These are phyloP conservation scores for Globisporangium paroecandrum DNA, from an alignment of 352 stramenopile genomes.

Conservation along the genomic window DNA sequence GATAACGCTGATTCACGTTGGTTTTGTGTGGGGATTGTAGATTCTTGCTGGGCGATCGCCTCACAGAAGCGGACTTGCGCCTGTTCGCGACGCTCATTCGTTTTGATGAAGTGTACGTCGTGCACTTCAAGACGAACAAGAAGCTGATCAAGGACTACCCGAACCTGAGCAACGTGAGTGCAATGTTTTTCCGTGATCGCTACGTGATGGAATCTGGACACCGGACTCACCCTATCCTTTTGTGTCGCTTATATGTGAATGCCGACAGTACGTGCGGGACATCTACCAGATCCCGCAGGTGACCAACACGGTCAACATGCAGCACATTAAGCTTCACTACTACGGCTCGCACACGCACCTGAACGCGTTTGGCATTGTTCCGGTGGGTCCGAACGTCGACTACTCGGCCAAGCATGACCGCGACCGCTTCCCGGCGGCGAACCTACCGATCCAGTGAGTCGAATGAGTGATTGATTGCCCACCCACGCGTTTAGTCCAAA, in stretches of 20 bases:
- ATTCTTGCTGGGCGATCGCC: conserved; percentile 54
- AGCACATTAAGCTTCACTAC: conserved; percentile 97
- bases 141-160: conserved; percentile 86
- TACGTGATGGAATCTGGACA: background rate
- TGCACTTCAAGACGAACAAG: conserved; percentile 89
- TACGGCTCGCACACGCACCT: conserved; percentile 92
- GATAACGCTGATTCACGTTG: background rate
- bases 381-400: conserved; percentile 65
- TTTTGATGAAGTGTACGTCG: conserved; percentile 83
- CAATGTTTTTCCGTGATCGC: background rate
- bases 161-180: conserved; percentile 77
- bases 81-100: conserved; percentile 81
- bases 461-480: background rate
- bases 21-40: conserved; percentile 8
- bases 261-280: conserved; percentile 59
- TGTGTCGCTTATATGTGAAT: conserved; percentile 10
- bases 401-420: conserved; percentile 62
- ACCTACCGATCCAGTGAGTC: conserved; percentile 27
- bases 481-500: background rate
- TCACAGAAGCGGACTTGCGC: conserved; percentile 80
- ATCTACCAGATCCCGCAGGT: conserved; percentile 94
- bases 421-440: conserved; percentile 44
- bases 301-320: conserved; percentile 89
- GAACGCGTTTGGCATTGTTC: conserved; percentile 93
- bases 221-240: background rate